These are phyloP conservation scores for Schizonepeta tenuifolia DNA, from an alignment of 257 asterid species.

Conservation along the genomic window DNA sequence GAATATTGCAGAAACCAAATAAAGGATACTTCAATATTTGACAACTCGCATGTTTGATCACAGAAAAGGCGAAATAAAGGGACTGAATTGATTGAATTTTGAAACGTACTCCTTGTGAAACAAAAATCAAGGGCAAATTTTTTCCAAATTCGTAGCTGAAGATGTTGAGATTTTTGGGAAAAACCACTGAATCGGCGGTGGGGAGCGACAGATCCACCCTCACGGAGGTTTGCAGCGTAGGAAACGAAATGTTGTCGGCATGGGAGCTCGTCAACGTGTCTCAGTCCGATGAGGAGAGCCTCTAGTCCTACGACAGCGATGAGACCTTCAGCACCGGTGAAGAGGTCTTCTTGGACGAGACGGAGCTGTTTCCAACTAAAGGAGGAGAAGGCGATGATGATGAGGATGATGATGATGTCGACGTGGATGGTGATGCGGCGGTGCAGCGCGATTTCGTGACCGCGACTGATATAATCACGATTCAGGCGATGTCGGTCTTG, in stretches of 20 bases:
- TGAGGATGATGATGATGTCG: too few species aligned
- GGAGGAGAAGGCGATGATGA: background rate
- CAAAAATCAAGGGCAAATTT: background rate
- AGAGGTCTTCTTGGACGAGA: slow-evolving; percentile 2
- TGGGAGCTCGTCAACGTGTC: slow-evolving; percentile 79
- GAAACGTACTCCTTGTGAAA: too few species aligned
- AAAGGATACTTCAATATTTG: too few species aligned
- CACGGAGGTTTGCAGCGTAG: slow-evolving; percentile 36
- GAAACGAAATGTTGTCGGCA: slow-evolving; percentile 54
- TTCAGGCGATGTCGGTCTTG: slow-evolving; percentile 40
- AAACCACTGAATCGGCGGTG: slow-evolving; percentile 46
- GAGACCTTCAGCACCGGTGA: slow-evolving; percentile 33
- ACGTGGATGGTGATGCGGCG: slow-evolving; percentile 26
- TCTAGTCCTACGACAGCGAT: slow-evolving; percentile 51
- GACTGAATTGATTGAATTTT: too few species aligned
- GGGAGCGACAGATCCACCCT: slow-evolving; percentile 39
- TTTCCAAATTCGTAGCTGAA: slow-evolving; percentile 20
- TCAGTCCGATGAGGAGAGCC: slow-evolving; percentile 62
- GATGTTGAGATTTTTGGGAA: slow-evolving; percentile 49
- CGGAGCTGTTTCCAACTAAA: slow-evolving; percentile 2
- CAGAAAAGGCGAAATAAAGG: too few species aligned
- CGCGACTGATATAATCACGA: slow-evolving; percentile 28
- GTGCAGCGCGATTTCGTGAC: slow-evolving; percentile 6
- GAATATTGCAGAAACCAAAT: slow-evolving; percentile 31
- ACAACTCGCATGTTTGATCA: too few species aligned